Evolutionary conservation across 345 rosid genomes (phyloP).

Genomic region (Arabidopsis thaliana): DNA sequence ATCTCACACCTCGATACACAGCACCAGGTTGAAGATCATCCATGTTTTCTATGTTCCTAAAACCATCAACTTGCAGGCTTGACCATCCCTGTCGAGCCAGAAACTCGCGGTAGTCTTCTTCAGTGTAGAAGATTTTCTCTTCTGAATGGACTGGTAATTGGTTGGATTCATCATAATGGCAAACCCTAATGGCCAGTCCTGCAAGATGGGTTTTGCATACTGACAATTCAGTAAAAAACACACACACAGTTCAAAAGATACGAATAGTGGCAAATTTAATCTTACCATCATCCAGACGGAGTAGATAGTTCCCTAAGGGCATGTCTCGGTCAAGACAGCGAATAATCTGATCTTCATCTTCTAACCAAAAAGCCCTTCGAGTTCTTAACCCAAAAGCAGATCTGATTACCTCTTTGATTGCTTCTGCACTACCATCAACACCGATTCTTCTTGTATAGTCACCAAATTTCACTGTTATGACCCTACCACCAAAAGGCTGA

Average conservation of each 20-base stretch:
- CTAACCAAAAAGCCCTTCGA: slow-evolving; percentile 93
- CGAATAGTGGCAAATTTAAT: background rate
- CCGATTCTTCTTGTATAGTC: slow-evolving; percentile 94
- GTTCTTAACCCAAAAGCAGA: slow-evolving; percentile 89
- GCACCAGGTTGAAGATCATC: slow-evolving; percentile 89
- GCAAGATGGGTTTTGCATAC: slow-evolving; percentile 23
- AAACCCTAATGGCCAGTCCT: slow-evolving; percentile 83
- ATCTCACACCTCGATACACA: slow-evolving; percentile 74
- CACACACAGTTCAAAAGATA: slow-evolving; percentile 2
- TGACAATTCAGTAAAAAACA: slow-evolving; percentile 17
- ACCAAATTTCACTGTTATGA: slow-evolving; percentile 85
- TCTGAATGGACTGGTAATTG: slow-evolving; percentile 83
- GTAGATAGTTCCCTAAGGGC: slow-evolving; percentile 91
- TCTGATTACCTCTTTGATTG: slow-evolving; percentile 87
- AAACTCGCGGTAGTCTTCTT: slow-evolving; percentile 89
- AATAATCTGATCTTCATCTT: slow-evolving; percentile 90
- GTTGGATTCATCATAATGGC: slow-evolving; percentile 82
- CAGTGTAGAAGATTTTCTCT: slow-evolving; percentile 84
- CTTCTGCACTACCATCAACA: slow-evolving; percentile 82
- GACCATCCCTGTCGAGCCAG: slow-evolving; percentile 74
- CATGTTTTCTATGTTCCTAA: slow-evolving; percentile 79
- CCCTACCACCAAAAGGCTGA: slow-evolving; percentile 86
- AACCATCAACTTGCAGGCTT: slow-evolving; percentile 82
- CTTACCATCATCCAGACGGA: slow-evolving; percentile 91
- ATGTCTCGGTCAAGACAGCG: slow-evolving; percentile 90